phyloP scores from a whole-genome alignment of 495 filamentous ascomycete genomes.

The Penicillium nucicola region DNA sequence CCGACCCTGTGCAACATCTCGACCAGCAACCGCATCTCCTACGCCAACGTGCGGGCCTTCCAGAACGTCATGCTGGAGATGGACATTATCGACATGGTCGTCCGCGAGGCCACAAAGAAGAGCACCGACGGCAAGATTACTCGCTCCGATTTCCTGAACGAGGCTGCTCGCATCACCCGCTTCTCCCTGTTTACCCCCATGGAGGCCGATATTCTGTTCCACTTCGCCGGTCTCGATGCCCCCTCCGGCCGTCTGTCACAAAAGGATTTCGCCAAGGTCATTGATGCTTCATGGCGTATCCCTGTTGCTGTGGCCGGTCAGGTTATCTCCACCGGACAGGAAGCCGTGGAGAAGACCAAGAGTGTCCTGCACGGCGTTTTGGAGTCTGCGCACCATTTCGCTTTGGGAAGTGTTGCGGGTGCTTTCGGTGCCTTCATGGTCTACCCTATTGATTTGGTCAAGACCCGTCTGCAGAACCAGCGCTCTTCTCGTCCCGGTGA shows the following conservation, averaged over 20 bases:
- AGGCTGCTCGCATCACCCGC: conserved; percentile 82
- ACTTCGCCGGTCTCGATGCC: conserved; percentile 91
- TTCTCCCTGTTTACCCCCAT: conserved; percentile 96
- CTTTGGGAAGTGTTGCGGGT: conserved; percentile 82
- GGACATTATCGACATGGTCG: conserved; percentile 91
- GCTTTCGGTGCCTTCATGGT: conserved; percentile 99
- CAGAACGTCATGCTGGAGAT: conserved; percentile 96
- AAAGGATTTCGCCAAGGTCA: conserved; percentile 86
- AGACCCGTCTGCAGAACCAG: conserved; percentile 99
- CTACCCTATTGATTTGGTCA: conserved; percentile 97
- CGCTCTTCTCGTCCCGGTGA: conserved; percentile 76
- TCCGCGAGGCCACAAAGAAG: conserved; percentile 80
- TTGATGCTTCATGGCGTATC: conserved; percentile 86
- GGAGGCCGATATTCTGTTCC: conserved; percentile 98
- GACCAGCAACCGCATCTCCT: conserved; percentile 87
- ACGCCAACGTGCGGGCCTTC: conserved; percentile 95
- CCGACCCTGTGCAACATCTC: conserved; percentile 95
- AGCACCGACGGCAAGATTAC: conserved; percentile 90
- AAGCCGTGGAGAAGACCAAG: conserved; percentile 49
- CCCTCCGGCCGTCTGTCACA: conserved; percentile 80
- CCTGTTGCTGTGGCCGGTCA: conserved; percentile 45
- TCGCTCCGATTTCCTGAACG: conserved; percentile 88
- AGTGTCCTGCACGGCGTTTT: conserved; percentile 58
- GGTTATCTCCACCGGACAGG: conserved; percentile 33
- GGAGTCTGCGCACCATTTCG: conserved; percentile 87